Base-by-base conservation (phyloP, 148 eudicot species). In the Hydrangea macrophylla region DNA sequence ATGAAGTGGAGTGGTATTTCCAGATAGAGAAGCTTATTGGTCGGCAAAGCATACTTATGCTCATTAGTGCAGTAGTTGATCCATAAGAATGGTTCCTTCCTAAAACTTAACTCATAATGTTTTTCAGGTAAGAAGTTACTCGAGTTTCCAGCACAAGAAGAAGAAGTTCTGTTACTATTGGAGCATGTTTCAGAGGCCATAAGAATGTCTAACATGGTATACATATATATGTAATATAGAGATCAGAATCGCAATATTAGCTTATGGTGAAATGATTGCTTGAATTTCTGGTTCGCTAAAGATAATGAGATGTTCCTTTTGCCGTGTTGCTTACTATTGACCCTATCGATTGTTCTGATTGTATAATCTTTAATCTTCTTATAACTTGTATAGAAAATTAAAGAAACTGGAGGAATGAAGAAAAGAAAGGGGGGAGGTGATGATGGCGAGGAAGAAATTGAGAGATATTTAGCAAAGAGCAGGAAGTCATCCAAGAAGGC, bases 11-110 rank as follows among this genome's bases (percentile, higher is more conserved):
- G 74, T 85, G 86, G 88, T 93, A 81, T 76, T 26, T 76, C 33
- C 95, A 85, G 78, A 93, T 93, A 72, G 98, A 93, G 84, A 85
- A 85, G 53, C 87, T 90, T 55, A 82, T 93, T 57, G 92, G 98
- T 92, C 68, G 58, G 71, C 31, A n/a, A 54, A 24, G 6, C 7
- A n/a, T n/a, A 58, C 25, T 31, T 23, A 24, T 17, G 12, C 0
- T 9, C 27, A 54, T 24, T 51, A 23, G 10, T 1, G 55, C 27
- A 45, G 28, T 51, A 50, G 59, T 58, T 23, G 28, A 59, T 66
- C 60, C 33, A 32, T n/a, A n/a, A n/a, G n/a, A 39, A 40, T 17
- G 15, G 54, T 36, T 31, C 40, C n/a, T 36, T 31, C 40, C 40
- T 30, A 17, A 31, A 37, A 64, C 15, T 22, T 27, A 18, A 39